A percentile compares a stretch with the other conserved stretches of the same genome.
These are phyloP conservation scores for Fusarium guadeloupense DNA, from an alignment of 2,329 filamentous ascomycete species.

Conservation along the genomic window DNA sequence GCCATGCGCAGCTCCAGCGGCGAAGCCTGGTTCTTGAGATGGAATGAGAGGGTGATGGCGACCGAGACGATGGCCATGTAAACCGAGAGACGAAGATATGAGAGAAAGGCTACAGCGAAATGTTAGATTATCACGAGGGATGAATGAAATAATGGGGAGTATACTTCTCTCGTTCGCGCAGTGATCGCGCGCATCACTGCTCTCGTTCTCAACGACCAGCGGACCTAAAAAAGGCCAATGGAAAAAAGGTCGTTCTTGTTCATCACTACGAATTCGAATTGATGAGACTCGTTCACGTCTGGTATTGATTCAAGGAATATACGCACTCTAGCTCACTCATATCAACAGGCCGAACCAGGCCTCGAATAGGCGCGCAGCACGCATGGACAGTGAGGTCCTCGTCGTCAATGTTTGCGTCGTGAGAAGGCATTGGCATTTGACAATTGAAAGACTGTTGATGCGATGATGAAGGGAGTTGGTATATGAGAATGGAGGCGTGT, in stretches of 20 bases:
- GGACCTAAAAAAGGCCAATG: conserved; percentile 69
- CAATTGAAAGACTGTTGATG: not conserved
- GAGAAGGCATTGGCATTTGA: conserved; percentile 31
- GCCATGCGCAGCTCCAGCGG: conserved; percentile 78
- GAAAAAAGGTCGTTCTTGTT: conserved; percentile 14
- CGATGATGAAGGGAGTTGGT: not conserved
- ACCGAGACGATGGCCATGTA: conserved; percentile 92
- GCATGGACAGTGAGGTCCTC: conserved; percentile 47
- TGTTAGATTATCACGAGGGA: not conserved
- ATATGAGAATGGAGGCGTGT: conserved; percentile 2
- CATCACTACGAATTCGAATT: not conserved
- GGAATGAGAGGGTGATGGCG: conserved; percentile 92
- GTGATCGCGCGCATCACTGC: conserved; percentile 79
- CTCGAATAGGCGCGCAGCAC: conserved; percentile 53
- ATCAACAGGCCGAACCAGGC: conserved; percentile 55
- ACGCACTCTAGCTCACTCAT: conserved; percentile 54
- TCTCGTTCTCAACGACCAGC: conserved; percentile 77
- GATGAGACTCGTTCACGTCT: not conserved
- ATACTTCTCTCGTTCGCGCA: conserved; percentile 80
- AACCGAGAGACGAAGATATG: conserved; percentile 86
- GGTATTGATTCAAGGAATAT: not conserved
- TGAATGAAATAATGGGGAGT: not conserved
- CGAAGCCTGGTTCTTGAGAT: conserved; percentile 79
- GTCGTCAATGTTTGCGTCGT: conserved; percentile 40
- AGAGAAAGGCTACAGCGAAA: conserved; percentile 72